phyloP scores from a whole-genome alignment of 345 rosid species.

The Nephelium lappaceum region DNA sequence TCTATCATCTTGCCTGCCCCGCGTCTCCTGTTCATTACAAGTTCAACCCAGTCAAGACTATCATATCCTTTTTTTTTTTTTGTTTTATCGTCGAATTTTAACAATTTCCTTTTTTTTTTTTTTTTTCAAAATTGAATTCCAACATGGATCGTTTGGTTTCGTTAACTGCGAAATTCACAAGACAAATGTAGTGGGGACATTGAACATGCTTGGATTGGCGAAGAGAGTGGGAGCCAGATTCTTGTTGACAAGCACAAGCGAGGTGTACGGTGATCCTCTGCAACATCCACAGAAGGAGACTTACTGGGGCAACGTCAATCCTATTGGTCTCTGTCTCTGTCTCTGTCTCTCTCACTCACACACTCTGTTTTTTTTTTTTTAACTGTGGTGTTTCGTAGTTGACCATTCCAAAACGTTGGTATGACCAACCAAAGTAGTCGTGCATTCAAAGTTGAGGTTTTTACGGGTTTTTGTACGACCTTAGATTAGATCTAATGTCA shows the following conservation, averaged over 20 bases:
- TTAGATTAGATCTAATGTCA: conserved; percentile 16
- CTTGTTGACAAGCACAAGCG: conserved; percentile 90
- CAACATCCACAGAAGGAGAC: conserved; percentile 99
- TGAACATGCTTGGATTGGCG: conserved; percentile 95
- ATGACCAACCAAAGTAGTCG: too few relatives aligned
- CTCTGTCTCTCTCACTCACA: neutral
- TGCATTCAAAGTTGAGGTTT: neutral
- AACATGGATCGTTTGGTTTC: neutral
- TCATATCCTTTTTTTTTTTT: conserved; percentile 49
- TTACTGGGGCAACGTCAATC: conserved; percentile 99
- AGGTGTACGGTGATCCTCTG: conserved; percentile 98
- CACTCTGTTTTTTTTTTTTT: neutral
- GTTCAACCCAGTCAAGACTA: conserved; percentile 96
- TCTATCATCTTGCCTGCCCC: conserved; percentile 98
- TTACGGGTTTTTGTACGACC: neutral
- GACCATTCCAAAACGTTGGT: neutral
- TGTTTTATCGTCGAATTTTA: neutral
- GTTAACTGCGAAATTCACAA: conserved; percentile 49
- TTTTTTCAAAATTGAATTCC: neutral
- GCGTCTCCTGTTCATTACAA: conserved; percentile 99
- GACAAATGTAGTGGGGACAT: conserved; percentile 95
- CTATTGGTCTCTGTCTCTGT: conserved; percentile 65
- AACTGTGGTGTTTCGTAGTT: neutral
- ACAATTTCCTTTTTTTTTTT: neutral
- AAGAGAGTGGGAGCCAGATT: conserved; percentile 95